Evolutionary conservation across 1,139 yeast species (phyloP).

Genomic region (Hemisphaericaspora lyxosophila): DNA sequence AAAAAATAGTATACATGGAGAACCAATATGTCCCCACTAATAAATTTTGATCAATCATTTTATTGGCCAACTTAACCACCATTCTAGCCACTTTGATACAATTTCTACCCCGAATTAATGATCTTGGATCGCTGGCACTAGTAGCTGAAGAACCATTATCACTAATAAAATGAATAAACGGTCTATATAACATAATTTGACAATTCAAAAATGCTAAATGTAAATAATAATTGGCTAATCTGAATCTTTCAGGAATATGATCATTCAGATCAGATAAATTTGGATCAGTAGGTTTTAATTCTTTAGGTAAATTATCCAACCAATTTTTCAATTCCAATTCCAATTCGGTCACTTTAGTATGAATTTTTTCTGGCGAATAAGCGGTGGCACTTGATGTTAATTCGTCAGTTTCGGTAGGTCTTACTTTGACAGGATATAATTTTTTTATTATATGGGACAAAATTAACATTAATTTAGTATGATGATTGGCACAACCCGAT

Average conservation of each 20-base stretch:
- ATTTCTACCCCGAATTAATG: constrained; percentile 70
- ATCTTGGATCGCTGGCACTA: constrained; percentile 46
- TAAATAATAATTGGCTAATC: constrained; percentile 72
- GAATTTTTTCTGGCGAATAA: constrained; percentile 42
- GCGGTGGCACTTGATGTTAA: constrained; percentile 10
- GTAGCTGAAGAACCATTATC: constrained; percentile 43
- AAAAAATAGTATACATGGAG: constrained; percentile 87
- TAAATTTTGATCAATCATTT: constrained; percentile 71
- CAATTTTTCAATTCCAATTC: constrained; percentile 75
- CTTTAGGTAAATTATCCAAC: constrained; percentile 71
- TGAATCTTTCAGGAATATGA: constrained; percentile 56
- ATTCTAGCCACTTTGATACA: constrained; percentile 84
- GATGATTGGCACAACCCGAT: constrained; percentile 82
- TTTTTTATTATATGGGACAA: constrained; percentile 44
- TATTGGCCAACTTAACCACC: constrained; percentile 80
- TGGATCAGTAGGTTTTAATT: constrained; percentile 72
- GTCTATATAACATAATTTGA: constrained; percentile 82
- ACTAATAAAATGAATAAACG: constrained; percentile 80
- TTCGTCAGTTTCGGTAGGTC: constrained; percentile 8
- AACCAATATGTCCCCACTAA: constrained; percentile 92
- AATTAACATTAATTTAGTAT: constrained; percentile 64
- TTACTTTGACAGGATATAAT: constrained; percentile 43
- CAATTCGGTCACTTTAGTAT: constrained; percentile 66
- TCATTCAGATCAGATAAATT: constrained; percentile 27
- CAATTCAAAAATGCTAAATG: constrained; percentile 82